phyloP scores from a whole-genome alignment of 2,329 filamentous ascomycete species.

The Clarireedia homoeocarpa region DNA sequence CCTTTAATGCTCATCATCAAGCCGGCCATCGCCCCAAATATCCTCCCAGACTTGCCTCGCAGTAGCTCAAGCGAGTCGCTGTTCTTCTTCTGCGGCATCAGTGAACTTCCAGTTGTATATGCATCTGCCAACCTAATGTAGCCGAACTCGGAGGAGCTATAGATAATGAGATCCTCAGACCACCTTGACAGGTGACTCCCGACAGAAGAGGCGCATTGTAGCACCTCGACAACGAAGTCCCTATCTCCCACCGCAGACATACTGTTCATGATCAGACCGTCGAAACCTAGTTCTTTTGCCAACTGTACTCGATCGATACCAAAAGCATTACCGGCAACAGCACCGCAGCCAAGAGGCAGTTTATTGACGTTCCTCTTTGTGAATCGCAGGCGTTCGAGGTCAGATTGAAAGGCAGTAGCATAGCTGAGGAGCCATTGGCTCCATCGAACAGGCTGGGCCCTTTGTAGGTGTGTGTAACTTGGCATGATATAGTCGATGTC shows the following conservation, averaged over 20 bases:
- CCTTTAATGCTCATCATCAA: conserved; percentile 63
- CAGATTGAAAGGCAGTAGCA: conserved; percentile 60
- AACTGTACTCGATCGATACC: conserved; percentile 72
- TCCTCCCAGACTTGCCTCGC: conserved; percentile 67
- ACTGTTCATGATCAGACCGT: conserved; percentile 66
- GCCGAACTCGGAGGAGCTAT: conserved; percentile 60
- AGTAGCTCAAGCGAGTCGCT: conserved; percentile 65
- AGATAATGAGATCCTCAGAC: conserved; percentile 82
- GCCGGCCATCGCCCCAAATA: conserved; percentile 75
- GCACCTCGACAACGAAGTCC: conserved; percentile 74
- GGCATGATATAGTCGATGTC: conserved; percentile 78
- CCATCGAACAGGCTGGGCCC: conserved; percentile 73
- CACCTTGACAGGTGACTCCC: conserved; percentile 72
- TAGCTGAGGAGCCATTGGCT: conserved; percentile 75
- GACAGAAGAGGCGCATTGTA: conserved; percentile 72
- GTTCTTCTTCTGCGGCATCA: conserved; percentile 64
- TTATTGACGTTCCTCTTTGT: conserved; percentile 67
- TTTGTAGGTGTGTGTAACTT: conserved; percentile 78
- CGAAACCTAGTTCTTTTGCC: conserved; percentile 74
- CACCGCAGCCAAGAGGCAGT: conserved; percentile 35
- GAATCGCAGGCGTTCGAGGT: conserved; percentile 71
- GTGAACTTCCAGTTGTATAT: conserved; percentile 57
- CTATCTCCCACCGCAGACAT: conserved; percentile 57
- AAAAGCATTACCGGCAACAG: conserved; percentile 76
- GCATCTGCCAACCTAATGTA: conserved; percentile 71